phyloP scores from a whole-genome alignment of 768 basidiomycete species.

The Rhodotorula kratochvilovae region DNA sequence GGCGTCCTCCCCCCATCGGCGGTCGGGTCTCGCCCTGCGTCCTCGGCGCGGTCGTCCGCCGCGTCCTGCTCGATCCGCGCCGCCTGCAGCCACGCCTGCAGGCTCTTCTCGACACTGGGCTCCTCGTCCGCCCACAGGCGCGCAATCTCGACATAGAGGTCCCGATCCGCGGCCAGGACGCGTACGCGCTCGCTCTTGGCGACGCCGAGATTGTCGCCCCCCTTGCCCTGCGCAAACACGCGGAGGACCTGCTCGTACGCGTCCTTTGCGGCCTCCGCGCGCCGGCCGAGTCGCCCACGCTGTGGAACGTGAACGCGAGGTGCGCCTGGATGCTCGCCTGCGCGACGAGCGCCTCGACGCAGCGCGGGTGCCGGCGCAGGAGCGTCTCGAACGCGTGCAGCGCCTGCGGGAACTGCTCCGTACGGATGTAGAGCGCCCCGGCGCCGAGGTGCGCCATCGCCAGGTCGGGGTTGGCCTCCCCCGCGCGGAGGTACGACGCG shows the following conservation, averaged over 20 bases:
- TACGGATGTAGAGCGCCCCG: slow-evolving; percentile 79
- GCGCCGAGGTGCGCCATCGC: slow-evolving; percentile 71
- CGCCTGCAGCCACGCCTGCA: slow-evolving; percentile 69
- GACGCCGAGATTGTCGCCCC: not conserved
- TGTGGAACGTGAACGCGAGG: slow-evolving; percentile 61
- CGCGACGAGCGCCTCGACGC: slow-evolving; percentile 78
- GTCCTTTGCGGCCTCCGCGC: slow-evolving; percentile 73
- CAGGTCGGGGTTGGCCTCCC: slow-evolving; percentile 56
- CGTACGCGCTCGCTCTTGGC: slow-evolving; percentile 35
- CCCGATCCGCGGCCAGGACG: slow-evolving; percentile 56
- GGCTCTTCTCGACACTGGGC: slow-evolving; percentile 68
- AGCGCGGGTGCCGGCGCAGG: slow-evolving; percentile 56
- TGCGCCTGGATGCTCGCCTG: slow-evolving; percentile 83
- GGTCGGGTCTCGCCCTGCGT: slow-evolving; percentile 35
- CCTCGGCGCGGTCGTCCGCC: slow-evolving; percentile 23
- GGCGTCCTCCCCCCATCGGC: slow-evolving; percentile 35
- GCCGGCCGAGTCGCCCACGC: slow-evolving; percentile 64
- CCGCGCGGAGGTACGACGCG: slow-evolving; percentile 54
- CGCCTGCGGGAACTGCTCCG: slow-evolving; percentile 75
- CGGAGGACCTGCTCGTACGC: slow-evolving; percentile 72
- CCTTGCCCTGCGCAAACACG: slow-evolving; percentile 53
- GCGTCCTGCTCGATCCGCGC: slow-evolving; percentile 40
- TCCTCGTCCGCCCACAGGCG: slow-evolving; percentile 70
- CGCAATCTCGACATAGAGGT: slow-evolving; percentile 87
- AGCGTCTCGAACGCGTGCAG: slow-evolving; percentile 78